Base-by-base conservation (phyloP, 164 flowering plant genomes). In the Liquidambar formosana region DNA sequence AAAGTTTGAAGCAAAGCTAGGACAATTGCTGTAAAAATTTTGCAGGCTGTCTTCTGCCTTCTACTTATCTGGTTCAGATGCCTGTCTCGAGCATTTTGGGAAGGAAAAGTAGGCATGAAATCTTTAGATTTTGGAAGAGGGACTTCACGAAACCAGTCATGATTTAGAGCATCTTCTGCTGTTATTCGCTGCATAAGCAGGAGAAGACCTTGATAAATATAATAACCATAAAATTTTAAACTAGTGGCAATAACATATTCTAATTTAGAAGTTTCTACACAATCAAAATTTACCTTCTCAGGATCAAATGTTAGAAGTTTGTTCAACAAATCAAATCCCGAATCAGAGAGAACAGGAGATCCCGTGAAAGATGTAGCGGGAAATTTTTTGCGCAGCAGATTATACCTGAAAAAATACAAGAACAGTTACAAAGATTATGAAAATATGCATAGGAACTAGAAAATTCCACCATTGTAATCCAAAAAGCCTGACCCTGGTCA, bases 71-170 rank as follows among this genome's bases (percentile, higher is more conserved):
- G 41, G 38, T 28, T 23, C 61, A 21, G n/a, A 38, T 76, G 80
- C 86, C 86, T 78, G 51, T 76, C 77, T 22, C 73, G 74, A 14
- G 71, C 75, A 65, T 78, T 79, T 65, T 77, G 82, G 41, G 81
- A 76, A 21, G 88, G 88, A 74, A 81, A 82, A 19, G 82, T 82
- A 44, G 87, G 88, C 88, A 84, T 81, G 49, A 85, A 83, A 28
- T 80, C 87, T 73, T 81, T 84, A 4, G 81, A 78, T 58, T 78
- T 88, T n/a, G 97, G 92, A 65, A 84, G 85, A 64, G 94, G 97
- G 38, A 80, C 86, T 65, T 89, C 97, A 28, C 69, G 77, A 58
- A 92, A 91, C 94, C 97, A 91, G 8, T 67, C 82, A 80, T 91
- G 97, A 23, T 86, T 71, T 57, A 91, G 83, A 26, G 97, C 97